Evolutionary conservation across 2,329 filamentous ascomycete species (phyloP).

Genomic region (Cladosporium halotolerans): DNA sequence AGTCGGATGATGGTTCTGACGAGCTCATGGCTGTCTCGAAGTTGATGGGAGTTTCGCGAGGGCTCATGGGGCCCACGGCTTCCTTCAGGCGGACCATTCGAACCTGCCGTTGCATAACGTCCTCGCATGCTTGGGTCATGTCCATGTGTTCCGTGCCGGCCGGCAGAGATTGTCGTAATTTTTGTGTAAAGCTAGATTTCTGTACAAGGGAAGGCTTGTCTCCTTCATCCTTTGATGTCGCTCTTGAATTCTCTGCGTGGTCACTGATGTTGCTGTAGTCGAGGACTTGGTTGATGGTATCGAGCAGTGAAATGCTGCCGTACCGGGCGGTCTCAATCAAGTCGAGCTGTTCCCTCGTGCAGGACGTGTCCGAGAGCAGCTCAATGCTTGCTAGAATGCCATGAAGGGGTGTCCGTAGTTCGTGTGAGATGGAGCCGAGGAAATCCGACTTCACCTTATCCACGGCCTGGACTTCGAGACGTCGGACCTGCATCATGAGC

Average conservation of each 20-base stretch:
- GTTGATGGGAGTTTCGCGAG: too few relatives aligned
- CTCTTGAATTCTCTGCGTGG: background rate
- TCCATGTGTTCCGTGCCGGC: too few relatives aligned
- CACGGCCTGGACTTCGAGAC: conserved; percentile 45
- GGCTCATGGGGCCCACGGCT: too few relatives aligned
- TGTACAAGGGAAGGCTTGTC: too few relatives aligned
- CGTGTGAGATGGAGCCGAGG: conserved; percentile 37
- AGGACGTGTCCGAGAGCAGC: conserved; percentile 43
- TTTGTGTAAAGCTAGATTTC: too few relatives aligned
- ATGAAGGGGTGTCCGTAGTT: conserved; percentile 25
- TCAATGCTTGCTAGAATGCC: conserved; percentile 28
- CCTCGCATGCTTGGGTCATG: too few relatives aligned
- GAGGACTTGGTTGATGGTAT: conserved; percentile 37
- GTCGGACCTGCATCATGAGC: conserved; percentile 51
- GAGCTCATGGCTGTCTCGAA: too few relatives aligned
- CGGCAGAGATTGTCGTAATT: too few relatives aligned
- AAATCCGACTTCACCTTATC: conserved; percentile 35
- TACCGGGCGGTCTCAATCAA: conserved; percentile 23
- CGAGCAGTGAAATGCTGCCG: conserved; percentile 35
- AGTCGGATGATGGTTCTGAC: too few relatives aligned
- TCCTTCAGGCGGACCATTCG: too few relatives aligned
- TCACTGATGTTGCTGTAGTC: conserved; percentile 34
- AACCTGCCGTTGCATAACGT: too few relatives aligned
- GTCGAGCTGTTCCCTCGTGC: conserved; percentile 19
- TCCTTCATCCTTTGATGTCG: too few relatives aligned